A percentile compares a stretch with the other conserved stretches of the same genome.
phyloP scores from a whole-genome alignment of 169 alveolate species.

The Neospora caninum region DNA sequence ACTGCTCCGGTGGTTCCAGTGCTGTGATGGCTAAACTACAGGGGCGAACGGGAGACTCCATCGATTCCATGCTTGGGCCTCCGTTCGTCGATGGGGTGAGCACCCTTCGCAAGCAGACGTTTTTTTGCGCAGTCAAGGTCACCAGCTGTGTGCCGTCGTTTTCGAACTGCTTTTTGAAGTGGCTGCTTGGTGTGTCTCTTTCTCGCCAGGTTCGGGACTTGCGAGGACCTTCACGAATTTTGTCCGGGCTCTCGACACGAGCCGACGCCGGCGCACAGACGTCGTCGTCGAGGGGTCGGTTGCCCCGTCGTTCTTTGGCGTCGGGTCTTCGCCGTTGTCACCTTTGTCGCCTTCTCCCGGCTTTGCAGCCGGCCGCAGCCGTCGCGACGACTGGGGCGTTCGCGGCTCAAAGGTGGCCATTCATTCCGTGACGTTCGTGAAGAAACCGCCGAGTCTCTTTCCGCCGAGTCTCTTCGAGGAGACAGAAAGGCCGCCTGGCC shows the following conservation, averaged over 20 bases:
- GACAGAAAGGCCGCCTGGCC: not conserved
- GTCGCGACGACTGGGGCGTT: not conserved
- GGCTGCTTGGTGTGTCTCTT: not conserved
- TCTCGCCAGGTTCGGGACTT: not conserved
- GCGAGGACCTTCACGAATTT: not conserved
- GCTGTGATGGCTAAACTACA: too few relatives aligned
- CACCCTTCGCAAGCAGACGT: too few relatives aligned
- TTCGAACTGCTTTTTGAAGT: too few relatives aligned
- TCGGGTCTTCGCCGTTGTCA: not conserved
- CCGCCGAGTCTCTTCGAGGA: not conserved
- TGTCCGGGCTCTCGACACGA: not conserved
- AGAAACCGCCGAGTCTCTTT: not conserved
- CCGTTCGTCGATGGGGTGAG: too few relatives aligned
- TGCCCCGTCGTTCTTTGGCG: not conserved
- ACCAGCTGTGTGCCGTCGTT: too few relatives aligned
- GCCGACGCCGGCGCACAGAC: slow-evolving; percentile 10
- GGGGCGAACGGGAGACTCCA: too few relatives aligned
- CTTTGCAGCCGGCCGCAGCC: not conserved
- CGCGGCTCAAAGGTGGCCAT: not conserved
- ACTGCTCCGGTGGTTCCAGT: too few relatives aligned
- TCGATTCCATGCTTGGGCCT: too few relatives aligned
- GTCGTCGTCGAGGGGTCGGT: not conserved
- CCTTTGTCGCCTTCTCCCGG: not conserved
- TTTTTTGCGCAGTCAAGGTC: too few relatives aligned
- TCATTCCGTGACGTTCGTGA: not conserved